Evolutionary conservation across 352 stramenopile genomes (phyloP).

Genomic region (Phytophthora quininea): DNA sequence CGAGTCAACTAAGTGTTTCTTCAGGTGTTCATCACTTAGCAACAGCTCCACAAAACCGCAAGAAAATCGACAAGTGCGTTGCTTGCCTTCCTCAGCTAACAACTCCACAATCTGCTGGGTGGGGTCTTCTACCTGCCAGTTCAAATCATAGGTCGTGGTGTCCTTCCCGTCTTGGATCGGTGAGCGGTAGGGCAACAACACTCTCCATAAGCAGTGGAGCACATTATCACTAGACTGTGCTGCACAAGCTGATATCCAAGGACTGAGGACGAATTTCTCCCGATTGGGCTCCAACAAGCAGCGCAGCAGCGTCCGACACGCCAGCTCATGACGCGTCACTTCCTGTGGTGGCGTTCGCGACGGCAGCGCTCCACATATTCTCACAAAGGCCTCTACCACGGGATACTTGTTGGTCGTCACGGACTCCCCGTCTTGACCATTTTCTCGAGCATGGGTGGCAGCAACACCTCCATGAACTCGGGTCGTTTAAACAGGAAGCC

Average conservation of each 20-base stretch:
- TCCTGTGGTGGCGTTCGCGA: conserved; percentile 20
- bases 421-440: conserved; percentile 70
- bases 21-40: conserved; percentile 37
- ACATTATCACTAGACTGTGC: conserved; percentile 62
- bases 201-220: conserved; percentile 50
- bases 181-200: conserved; percentile 37
- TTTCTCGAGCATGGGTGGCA: conserved; percentile 77
- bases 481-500: conserved; percentile 80
- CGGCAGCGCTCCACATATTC: conserved; percentile 32
- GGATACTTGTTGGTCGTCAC: conserved; percentile 68
- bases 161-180: conserved; percentile 12
- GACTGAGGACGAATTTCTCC: conserved; percentile 75
- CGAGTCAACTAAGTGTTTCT: conserved; percentile 28
- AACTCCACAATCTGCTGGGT: conserved; percentile 62
- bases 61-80: conserved; percentile 41
- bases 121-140: conserved; percentile 51
- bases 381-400: conserved; percentile 67
- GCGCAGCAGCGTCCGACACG: conserved; percentile 72
- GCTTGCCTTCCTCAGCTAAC: conserved; percentile 51
- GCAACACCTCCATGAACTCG: conserved; percentile 69
- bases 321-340: conserved; percentile 57
- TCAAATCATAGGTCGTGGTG: conserved; percentile 13
- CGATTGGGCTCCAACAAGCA: conserved; percentile 79
- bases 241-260: conserved; percentile 74
- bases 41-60: conserved; percentile 53